Percentiles rank a stretch among this genome's conserved stretches.
These are phyloP conservation scores for Babesia caballi DNA, from an alignment of 169 alveolate species.

Conservation along the genomic window DNA sequence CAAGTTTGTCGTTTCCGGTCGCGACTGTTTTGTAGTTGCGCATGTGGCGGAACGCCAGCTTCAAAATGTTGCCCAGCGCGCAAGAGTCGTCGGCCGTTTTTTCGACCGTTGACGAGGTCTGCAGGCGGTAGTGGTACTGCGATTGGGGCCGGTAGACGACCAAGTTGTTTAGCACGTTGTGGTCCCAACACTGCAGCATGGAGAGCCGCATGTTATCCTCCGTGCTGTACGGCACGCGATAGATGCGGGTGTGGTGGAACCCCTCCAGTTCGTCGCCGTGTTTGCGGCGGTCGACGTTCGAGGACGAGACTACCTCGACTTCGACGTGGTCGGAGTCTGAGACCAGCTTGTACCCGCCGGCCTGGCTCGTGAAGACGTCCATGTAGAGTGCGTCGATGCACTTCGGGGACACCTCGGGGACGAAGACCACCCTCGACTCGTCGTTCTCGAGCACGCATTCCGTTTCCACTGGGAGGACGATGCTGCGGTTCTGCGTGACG, in stretches of 20 bases:
- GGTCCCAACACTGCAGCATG: conserved; percentile 14
- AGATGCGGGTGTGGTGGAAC: conserved; percentile 40
- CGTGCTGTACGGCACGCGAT: conserved; percentile 31
- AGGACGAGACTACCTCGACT: conserved; percentile 29
- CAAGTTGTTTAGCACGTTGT: conserved; percentile 34
- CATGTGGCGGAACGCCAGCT: conserved; percentile 42
- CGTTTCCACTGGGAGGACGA: conserved; percentile 57
- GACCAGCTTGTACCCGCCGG: conserved; percentile 32
- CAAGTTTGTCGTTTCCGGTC: conserved; percentile 11
- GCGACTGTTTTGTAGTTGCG: conserved; percentile 40
- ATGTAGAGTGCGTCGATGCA: conserved; percentile 47
- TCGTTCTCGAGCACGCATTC: conserved; percentile 51
- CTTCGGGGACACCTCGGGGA: conserved; percentile 41
- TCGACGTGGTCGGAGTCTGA: conserved; percentile 45
- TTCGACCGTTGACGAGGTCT: background rate
- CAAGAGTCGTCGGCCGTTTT: background rate
- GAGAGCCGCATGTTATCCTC: conserved; percentile 24
- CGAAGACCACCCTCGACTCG: conserved; percentile 23
- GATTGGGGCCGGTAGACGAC: conserved; percentile 60
- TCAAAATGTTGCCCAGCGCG: background rate
- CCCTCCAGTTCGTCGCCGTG: conserved; percentile 38
- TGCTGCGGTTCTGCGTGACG: conserved; percentile 36
- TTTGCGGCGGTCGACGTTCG: conserved; percentile 9
- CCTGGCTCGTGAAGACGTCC: conserved; percentile 50
- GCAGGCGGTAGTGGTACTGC: conserved; percentile 42